Conservation (phyloP, 768 basidiomycete species). For the Steccherinum ochraceum region DNA sequence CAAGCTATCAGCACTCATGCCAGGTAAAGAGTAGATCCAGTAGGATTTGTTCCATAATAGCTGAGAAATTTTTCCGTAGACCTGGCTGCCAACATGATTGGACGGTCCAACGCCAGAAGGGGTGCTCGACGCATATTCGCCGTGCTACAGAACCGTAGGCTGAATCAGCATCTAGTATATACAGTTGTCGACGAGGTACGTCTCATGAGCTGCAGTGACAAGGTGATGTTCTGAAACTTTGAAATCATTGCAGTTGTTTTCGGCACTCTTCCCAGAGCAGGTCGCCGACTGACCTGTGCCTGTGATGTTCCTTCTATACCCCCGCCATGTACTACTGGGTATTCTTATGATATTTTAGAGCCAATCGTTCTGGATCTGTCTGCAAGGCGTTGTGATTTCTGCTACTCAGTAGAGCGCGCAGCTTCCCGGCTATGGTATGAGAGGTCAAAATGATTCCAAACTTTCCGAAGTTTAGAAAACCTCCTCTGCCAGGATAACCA, state of each 20-base stretch:
- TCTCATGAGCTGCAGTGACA: not conserved
- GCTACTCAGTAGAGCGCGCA: too few species aligned
- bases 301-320: not conserved
- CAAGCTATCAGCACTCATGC: slow-evolving; percentile 86
- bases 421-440: too few species aligned
- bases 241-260: slow-evolving; percentile 4
- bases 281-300: not conserved
- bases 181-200: slow-evolving; percentile 85
- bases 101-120: slow-evolving; percentile 89
- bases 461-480: too few species aligned
- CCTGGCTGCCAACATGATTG: slow-evolving; percentile 95
- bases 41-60: too few species aligned
- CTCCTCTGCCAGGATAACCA: too few species aligned
- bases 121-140: slow-evolving; percentile 92
- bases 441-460: too few species aligned
- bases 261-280: slow-evolving; percentile 8
- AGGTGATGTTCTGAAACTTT: not conserved
- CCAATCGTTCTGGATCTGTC: not conserved
- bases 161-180: slow-evolving; percentile 91
- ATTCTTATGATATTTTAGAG: not conserved
- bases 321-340: not conserved
- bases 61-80: slow-evolving; percentile 61
- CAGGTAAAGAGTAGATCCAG: slow-evolving; percentile 64
- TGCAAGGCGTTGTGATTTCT: too few species aligned
- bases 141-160: slow-evolving; percentile 87